Evolutionary conservation across 176 grass and related monocot species (phyloP), one percentile per base, ranked within the genome.

Genomic region (Juncus effusus): DNA sequence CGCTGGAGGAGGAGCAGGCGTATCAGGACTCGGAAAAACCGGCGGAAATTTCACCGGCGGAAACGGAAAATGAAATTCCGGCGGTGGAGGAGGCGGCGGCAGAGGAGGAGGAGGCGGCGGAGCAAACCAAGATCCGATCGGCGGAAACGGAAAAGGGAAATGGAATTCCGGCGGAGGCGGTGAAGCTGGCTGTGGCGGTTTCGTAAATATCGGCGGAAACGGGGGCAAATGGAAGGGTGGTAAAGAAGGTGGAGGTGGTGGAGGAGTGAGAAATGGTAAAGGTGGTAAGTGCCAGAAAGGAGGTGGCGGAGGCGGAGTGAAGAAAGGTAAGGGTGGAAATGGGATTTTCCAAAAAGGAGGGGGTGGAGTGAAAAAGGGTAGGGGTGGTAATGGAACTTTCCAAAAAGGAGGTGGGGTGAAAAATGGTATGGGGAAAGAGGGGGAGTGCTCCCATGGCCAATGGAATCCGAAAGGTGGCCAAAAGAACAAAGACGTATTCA

Each of bases 401-500:
- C 19, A 28, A 28, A 83, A 85, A 11, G 84, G 69, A 3, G 74
- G 77, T 10, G 90, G 86, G 37, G 75, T 87, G 64, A 75, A 80
- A 70, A 90, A 95, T 12, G 91, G 87, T 59, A 87, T 76, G 10
- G 67, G 72, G 12, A 63, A 69, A 50, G 61, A 59, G 9, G 80
- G 61, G 36, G 53, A 53, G 35, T 78, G 85, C 39, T 87, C 70
- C 91, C 84, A 88, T 4, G 92, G 92, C 78, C 81, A 71, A 12
- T 28, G 67, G 9, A 12, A 91, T 16, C 67, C 44, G 9, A 47
- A 76, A 50, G 73, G 83, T 51, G 92, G 88, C 80, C 94, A 93
- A 50, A 92, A 92, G 76, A 89, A 97, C 56, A 97, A 61, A 2
- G 88, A 86, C 11, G 75, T 79, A 66, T 86, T 82, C 44, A 80